Evolutionary conservation across 1,139 yeast species (phyloP).

Genomic region (Blastobotrys ciferrii): DNA sequence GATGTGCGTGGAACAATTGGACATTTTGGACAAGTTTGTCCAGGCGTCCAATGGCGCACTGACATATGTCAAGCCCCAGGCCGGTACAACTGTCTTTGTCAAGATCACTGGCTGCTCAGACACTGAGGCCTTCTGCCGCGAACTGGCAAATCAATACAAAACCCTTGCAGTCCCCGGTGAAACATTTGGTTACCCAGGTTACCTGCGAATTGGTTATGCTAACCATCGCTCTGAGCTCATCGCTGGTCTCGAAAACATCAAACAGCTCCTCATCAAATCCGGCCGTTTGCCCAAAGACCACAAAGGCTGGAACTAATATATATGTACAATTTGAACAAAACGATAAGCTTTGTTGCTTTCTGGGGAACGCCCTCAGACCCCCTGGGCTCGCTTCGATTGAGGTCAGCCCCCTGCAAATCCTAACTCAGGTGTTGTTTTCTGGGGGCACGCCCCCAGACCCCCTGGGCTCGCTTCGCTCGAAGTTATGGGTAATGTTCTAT

Average conservation of each 20-base stretch:
- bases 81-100: conserved; percentile 51
- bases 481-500: too few relatives aligned
- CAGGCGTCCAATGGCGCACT: conserved; percentile 37
- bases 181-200: conserved; percentile 45
- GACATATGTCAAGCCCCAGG: conserved; percentile 46
- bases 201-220: conserved; percentile 52
- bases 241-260: conserved; percentile 33
- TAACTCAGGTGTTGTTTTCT: too few relatives aligned
- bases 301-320: conserved; percentile 1
- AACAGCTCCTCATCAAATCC: conserved; percentile 12
- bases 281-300: background rate
- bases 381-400: too few relatives aligned
- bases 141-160: conserved; percentile 39
- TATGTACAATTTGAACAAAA: too few relatives aligned
- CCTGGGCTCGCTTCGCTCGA: too few relatives aligned
- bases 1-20: conserved; percentile 41
- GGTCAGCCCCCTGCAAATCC: too few relatives aligned
- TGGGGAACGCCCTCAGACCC: too few relatives aligned
- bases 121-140: conserved; percentile 41
- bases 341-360: too few relatives aligned
- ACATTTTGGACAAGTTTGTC: conserved; percentile 40
- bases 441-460: too few relatives aligned
- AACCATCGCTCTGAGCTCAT: conserved; percentile 42
- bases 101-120: conserved; percentile 35
- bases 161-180: conserved; percentile 54